Evolutionary conservation across 345 rosid genomes (phyloP).

Genomic region (Salix purpurea): DNA sequence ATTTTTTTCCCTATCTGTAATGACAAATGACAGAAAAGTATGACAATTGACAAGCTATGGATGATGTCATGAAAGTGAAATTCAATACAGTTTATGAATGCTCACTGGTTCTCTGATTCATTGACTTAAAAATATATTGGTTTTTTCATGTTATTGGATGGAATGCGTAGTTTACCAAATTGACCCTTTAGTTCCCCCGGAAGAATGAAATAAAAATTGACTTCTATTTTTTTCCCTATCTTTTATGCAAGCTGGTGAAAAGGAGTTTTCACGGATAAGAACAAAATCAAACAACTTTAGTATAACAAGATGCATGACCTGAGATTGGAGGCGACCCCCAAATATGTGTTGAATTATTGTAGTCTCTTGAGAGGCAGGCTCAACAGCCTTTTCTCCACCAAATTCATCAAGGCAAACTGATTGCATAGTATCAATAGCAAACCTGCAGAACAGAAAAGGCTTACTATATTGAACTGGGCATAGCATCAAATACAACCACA

Average conservation of each 20-base stretch:
- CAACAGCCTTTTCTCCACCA: conserved; percentile 88
- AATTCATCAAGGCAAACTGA: conserved; percentile 89
- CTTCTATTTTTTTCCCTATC: no score
- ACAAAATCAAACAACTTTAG: conserved; percentile 1
- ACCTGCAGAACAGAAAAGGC: conserved; percentile 39
- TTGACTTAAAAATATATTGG: no score
- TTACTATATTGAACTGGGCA: neutral
- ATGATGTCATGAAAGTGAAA: neutral
- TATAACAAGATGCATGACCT: conserved; percentile 44
- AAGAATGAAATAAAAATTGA: no score
- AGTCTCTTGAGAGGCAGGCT: conserved; percentile 66
- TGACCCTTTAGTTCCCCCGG: no score
- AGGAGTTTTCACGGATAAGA: conserved; percentile 1
- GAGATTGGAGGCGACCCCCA: conserved; percentile 92
- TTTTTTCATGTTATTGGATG: no score
- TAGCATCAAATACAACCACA: neutral
- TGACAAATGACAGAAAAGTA: neutral
- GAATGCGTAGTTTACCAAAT: no score
- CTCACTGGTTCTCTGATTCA: no score
- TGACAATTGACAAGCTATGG: neutral
- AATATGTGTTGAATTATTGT: conserved; percentile 88
- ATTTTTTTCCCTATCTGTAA: neutral
- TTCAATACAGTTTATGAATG: neutral
- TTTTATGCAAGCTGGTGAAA: neutral
- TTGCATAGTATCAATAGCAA: conserved; percentile 94